phyloP scores from a whole-genome alignment of 257 asterid species.

The Nicotiana otophora region DNA sequence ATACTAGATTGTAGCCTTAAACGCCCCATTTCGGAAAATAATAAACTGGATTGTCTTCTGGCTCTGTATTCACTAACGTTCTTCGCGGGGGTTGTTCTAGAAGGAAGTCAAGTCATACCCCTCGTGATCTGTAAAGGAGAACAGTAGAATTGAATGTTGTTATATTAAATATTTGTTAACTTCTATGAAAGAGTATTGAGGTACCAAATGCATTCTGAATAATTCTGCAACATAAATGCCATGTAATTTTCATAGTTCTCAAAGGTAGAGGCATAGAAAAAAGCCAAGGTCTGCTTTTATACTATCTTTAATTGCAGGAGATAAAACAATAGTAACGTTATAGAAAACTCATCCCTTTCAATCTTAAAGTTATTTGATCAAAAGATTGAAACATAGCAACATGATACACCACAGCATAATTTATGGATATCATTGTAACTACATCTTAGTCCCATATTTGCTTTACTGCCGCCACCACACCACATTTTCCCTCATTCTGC shows the following conservation, averaged over 20 bases:
- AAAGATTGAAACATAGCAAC: neutral
- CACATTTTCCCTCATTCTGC: neutral
- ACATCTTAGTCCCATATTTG: slow-evolving; percentile 3
- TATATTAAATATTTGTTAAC: neutral
- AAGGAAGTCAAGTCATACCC: slow-evolving; percentile 23
- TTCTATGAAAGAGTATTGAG: neutral
- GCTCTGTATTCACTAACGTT: slow-evolving; percentile 16
- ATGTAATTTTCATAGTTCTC: neutral
- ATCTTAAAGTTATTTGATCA: neutral
- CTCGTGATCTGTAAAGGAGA: slow-evolving; percentile 20
- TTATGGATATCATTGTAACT: neutral
- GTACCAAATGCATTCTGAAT: neutral
- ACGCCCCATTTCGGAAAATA: slow-evolving; percentile 60
- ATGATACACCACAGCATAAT: neutral
- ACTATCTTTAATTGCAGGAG: neutral
- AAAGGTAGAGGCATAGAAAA: neutral
- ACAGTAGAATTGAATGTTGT: slow-evolving; percentile 1
- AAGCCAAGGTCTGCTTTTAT: neutral
- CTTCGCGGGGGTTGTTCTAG: slow-evolving; percentile 10
- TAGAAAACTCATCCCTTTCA: neutral
- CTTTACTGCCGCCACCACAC: neutral
- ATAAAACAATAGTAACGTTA: neutral
- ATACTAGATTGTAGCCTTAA: slow-evolving; percentile 74
- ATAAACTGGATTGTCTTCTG: slow-evolving; percentile 10
- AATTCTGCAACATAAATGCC: neutral